These are phyloP conservation scores for Extremus antarcticus DNA, from an alignment of 495 filamentous ascomycete species.

Conservation along the genomic window DNA sequence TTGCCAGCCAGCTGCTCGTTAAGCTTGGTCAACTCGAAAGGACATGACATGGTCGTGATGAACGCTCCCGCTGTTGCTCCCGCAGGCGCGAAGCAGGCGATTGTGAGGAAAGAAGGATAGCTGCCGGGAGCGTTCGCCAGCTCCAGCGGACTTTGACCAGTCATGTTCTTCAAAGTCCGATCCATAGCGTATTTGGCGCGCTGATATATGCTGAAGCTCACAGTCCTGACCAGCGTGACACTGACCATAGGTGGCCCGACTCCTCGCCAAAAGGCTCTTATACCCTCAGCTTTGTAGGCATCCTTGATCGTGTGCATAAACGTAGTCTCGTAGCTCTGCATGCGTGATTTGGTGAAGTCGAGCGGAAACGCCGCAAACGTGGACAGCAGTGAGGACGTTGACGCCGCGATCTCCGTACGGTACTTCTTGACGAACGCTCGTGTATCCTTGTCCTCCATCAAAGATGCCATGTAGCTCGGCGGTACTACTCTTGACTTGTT, in stretches of 20 bases:
- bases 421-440: constrained; percentile 61
- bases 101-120: constrained; percentile 54
- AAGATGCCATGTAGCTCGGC: constrained; percentile 8
- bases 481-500: constrained; percentile 3
- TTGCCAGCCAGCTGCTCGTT: constrained; percentile 84
- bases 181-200: constrained; percentile 68
- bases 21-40: constrained; percentile 89
- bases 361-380: constrained; percentile 67
- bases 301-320: constrained; percentile 27
- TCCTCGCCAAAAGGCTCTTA: constrained; percentile 72
- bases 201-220: constrained; percentile 91
- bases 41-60: constrained; percentile 78
- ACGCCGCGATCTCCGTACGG: constrained; percentile 69
- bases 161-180: constrained; percentile 46
- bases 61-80: constrained; percentile 69
- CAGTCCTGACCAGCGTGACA: constrained; percentile 78
- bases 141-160: constrained; percentile 58
- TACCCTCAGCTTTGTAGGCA: constrained; percentile 61
- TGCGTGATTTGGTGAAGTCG: constrained; percentile 76
- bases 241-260: constrained; percentile 61
- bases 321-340: constrained; percentile 49
- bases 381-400: constrained; percentile 59
- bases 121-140: constrained; percentile 61
- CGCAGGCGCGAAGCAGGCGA: constrained; percentile 64
- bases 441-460: constrained; percentile 32